Evolutionary conservation across 2,329 filamentous ascomycete species (phyloP).

Genomic region (Ambrosiella cleistominuta): DNA sequence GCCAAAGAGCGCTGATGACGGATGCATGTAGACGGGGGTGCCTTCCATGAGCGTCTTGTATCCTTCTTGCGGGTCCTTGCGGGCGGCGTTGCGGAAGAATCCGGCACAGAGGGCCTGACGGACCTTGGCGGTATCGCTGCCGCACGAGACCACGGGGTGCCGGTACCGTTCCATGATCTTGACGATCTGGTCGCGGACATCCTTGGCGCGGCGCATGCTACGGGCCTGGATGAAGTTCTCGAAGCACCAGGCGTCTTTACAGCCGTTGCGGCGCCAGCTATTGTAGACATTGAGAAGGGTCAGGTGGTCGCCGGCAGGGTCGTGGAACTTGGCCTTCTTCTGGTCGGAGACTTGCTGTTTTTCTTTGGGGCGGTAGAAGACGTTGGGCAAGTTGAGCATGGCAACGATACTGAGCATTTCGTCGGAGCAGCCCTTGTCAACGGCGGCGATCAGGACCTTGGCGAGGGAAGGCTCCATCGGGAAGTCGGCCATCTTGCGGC

Average conservation of each 20-base stretch:
- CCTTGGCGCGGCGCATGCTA: slow-evolving; percentile 72
- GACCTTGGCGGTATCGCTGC: slow-evolving; percentile 70
- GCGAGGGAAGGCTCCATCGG: slow-evolving; percentile 90
- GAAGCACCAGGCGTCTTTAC: slow-evolving; percentile 78
- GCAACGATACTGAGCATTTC: slow-evolving; percentile 89
- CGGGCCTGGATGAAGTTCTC: slow-evolving; percentile 96
- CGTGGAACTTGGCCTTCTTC: slow-evolving; percentile 95
- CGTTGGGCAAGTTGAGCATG: slow-evolving; percentile 71
- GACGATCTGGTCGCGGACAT: slow-evolving; percentile 79
- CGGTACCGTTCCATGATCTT: slow-evolving; percentile 89
- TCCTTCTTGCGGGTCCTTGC: slow-evolving; percentile 90
- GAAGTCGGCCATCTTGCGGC: slow-evolving; percentile 95
- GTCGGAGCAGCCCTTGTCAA: slow-evolving; percentile 77
- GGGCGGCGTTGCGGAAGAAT: slow-evolving; percentile 87
- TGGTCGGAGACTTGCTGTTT: slow-evolving; percentile 93
- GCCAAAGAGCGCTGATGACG: slow-evolving; percentile 77
- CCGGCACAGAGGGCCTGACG: slow-evolving; percentile 78
- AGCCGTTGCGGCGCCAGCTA: slow-evolving; percentile 77
- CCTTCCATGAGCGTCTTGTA: slow-evolving; percentile 96
- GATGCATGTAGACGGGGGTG: slow-evolving; percentile 89
- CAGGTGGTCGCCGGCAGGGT: slow-evolving; percentile 82
- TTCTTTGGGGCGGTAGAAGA: slow-evolving; percentile 94
- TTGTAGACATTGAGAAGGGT: slow-evolving; percentile 95
- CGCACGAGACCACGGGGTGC: slow-evolving; percentile 67
- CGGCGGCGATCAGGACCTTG: slow-evolving; percentile 75